phyloP scores from a whole-genome alignment of 257 asterid species.

The Thymus mandschuricus region DNA sequence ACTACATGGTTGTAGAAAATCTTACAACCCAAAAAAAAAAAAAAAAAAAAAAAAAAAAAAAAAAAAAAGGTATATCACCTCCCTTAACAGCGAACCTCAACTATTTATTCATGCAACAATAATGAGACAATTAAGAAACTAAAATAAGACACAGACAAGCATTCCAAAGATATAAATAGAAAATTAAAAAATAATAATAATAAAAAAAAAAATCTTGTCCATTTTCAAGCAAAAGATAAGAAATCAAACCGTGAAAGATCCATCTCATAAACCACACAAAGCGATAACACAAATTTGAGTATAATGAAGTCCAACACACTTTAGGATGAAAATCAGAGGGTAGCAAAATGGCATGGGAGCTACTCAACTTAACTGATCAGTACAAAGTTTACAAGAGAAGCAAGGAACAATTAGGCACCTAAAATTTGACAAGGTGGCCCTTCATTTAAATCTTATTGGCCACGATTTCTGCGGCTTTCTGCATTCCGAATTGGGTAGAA shows the following conservation, averaged over 20 bases:
- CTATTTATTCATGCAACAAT: neutral
- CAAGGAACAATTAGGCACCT: conserved; percentile 26
- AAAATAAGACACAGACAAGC: too few relatives aligned
- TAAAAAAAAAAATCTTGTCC: conserved; percentile 16
- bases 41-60: too few relatives aligned
- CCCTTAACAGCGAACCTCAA: neutral
- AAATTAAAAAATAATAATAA: neutral
- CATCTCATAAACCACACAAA: conserved; percentile 23
- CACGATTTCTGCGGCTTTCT: conserved; percentile 78
- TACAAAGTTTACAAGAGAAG: conserved; percentile 18
- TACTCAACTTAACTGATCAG: conserved; percentile 34
- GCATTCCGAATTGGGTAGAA: conserved; percentile 78
- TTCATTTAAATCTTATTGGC: conserved; percentile 46
- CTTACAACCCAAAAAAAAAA: neutral
- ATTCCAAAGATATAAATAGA: too few relatives aligned
- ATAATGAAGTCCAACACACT: conserved; percentile 19
- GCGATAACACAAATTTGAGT: conserved; percentile 9
- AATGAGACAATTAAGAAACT: too few relatives aligned
- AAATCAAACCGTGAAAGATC: conserved; percentile 8
- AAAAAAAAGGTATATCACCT: neutral
- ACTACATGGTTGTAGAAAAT: too few relatives aligned
- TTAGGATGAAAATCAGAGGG: conserved; percentile 28
- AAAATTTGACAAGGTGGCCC: conserved; percentile 2
- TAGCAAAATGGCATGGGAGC: conserved; percentile 21
- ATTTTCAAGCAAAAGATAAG: neutral